Conservation (phyloP, 768 basidiomycete species). For the Termitomyces eurrhizus region DNA sequence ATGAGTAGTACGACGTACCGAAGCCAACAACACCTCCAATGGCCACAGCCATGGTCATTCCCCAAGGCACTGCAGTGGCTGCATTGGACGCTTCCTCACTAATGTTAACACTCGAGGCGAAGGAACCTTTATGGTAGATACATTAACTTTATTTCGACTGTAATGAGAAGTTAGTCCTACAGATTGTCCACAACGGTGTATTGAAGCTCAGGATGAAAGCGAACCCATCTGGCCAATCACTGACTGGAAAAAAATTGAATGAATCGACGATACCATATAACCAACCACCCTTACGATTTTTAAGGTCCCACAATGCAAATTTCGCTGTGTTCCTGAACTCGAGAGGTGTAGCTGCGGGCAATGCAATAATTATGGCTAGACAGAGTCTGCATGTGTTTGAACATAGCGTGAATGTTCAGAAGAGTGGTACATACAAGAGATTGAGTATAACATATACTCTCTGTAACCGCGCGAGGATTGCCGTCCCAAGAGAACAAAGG, state of each 20-base stretch:
- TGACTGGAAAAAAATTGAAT: conserved; percentile 30
- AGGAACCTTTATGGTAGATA: conserved; percentile 10
- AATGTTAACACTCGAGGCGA: conserved; percentile 62
- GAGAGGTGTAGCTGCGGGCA: conserved; percentile 60
- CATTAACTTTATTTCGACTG: neutral
- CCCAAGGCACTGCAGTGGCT: conserved; percentile 64
- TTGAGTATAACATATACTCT: conserved; percentile 68
- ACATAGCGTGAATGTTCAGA: neutral
- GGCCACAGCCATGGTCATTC: conserved; percentile 53
- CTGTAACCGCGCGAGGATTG: conserved; percentile 64
- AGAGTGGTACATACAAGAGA: conserved; percentile 44
- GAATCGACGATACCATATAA: neutral
- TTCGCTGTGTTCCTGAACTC: conserved; percentile 58
- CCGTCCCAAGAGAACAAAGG: conserved; percentile 68
- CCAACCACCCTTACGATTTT: conserved; percentile 4
- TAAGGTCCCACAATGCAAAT: conserved; percentile 29
- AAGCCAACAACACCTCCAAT: conserved; percentile 59
- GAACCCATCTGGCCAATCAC: conserved; percentile 56
- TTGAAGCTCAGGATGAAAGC: conserved; percentile 48
- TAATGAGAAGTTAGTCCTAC: conserved; percentile 16
- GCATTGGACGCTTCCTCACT: conserved; percentile 74
- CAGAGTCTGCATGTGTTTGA: conserved; percentile 43
- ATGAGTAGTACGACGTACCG: conserved; percentile 34
- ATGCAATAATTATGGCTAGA: conserved; percentile 62
- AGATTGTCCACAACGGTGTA: conserved; percentile 44